A percentile compares a stretch with the other conserved stretches of the same genome.
Evolutionary conservation across 2,329 filamentous ascomycete species (phyloP).

Genomic region (Talaromyces atroroseus): DNA sequence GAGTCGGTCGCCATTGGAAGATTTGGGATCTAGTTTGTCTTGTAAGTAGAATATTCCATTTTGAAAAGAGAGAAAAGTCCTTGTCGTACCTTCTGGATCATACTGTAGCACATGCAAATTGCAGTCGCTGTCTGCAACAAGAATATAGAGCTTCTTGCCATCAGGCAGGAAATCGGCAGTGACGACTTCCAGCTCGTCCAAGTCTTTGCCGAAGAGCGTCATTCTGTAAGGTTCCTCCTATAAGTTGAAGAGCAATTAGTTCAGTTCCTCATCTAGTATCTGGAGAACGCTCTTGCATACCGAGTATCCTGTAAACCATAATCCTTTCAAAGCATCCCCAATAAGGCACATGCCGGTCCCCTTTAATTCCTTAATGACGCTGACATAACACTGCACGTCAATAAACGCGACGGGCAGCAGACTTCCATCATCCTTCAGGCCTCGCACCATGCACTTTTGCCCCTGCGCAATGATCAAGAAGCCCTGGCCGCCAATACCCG

Average conservation of each 20-base stretch:
- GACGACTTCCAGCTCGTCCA: conserved; percentile 69
- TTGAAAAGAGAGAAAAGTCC: neutral
- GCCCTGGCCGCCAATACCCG: conserved; percentile 77
- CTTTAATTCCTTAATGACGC: conserved; percentile 73
- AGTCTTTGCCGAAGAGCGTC: conserved; percentile 84
- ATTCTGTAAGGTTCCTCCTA: conserved; percentile 92
- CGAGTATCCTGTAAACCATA: conserved; percentile 95
- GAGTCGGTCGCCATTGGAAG: conserved; percentile 79
- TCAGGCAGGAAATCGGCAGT: conserved; percentile 84
- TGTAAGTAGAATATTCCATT: neutral
- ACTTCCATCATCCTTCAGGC: conserved; percentile 89
- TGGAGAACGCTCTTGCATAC: conserved; percentile 32
- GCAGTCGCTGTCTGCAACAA: conserved; percentile 77
- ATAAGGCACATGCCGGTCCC: conserved; percentile 81
- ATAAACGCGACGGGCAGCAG: conserved; percentile 92
- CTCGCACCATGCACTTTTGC: conserved; percentile 94
- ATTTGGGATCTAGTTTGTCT: conserved; percentile 69
- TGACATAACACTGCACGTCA: conserved; percentile 94
- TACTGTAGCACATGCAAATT: conserved; percentile 88
- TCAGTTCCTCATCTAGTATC: conserved; percentile 1
- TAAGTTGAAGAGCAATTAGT: conserved; percentile 3
- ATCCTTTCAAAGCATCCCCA: conserved; percentile 83
- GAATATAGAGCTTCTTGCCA: conserved; percentile 72
- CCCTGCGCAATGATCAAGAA: conserved; percentile 88
- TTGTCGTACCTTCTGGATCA: conserved; percentile 77